A percentile compares a stretch with the other conserved stretches of the same genome.
Evolutionary conservation across 306 rosid genomes (phyloP).

Genomic region (Acacia crassicarpa): DNA sequence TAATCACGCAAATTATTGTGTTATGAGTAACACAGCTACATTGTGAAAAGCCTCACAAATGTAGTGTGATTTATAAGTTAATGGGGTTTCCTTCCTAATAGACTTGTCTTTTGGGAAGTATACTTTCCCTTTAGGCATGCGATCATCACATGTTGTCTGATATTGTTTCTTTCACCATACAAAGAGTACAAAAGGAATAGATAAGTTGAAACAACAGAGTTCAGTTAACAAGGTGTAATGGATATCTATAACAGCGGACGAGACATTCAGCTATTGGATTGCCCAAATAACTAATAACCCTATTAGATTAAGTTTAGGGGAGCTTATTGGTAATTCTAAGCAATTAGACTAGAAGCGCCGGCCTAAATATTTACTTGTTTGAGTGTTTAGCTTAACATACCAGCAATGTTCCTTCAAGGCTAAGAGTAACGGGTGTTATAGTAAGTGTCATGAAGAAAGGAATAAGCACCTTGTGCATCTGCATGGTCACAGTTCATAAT

Average conservation of each 20-base stretch:
- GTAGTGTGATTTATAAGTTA: too few species aligned
- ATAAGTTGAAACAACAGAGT: background rate
- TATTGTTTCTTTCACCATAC: background rate
- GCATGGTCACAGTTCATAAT: constrained; percentile 31
- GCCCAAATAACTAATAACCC: background rate
- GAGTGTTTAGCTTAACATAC: constrained; percentile 41
- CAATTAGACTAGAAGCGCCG: background rate
- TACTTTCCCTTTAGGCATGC: too few species aligned
- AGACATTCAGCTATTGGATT: background rate
- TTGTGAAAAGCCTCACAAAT: too few species aligned
- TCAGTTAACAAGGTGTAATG: background rate
- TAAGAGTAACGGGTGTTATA: constrained; percentile 71
- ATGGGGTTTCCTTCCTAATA: too few species aligned
- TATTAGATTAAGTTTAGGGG: background rate
- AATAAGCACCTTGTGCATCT: constrained; percentile 86
- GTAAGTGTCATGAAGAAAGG: constrained; percentile 73
- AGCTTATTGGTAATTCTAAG: constrained; percentile 1
- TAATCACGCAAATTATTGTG: background rate
- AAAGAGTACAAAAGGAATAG: background rate
- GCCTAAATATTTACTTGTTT: constrained; percentile 11
- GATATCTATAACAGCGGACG: too few species aligned
- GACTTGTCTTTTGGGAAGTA: too few species aligned
- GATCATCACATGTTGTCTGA: background rate
- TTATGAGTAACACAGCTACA: too few species aligned
- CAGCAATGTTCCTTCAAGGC: constrained; percentile 96